Evolutionary conservation across 106 monocot species (phyloP), one percentile per base, ranked within the genome.

Genomic region (Cymbidium sinense): DNA sequence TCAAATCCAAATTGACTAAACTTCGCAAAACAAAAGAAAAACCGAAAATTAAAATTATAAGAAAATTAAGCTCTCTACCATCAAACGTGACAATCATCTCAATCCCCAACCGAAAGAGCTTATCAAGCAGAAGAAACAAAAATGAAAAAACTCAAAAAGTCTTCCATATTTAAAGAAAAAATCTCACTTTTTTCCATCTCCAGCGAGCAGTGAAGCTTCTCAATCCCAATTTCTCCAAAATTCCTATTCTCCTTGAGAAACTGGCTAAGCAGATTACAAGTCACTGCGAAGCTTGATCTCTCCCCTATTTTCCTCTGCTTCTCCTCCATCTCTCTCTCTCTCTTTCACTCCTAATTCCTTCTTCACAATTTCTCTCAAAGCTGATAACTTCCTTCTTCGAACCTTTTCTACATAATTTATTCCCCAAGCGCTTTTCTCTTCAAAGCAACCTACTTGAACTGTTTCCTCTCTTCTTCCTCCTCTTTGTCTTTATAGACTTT

Each of bases 221-320:
- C 58, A 7, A 58, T 58, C 23, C 58, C 58, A 58, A 58, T 21
- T 82, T 70, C 18, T 81, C 86, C 0, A 50, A 79, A 12, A 84
- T 81, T 84, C 8, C 86, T 31, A 29, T 87, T 87, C 79, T 89
- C 82, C 86, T 86, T 95, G 71, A 95, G 70, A 75, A 81, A 89
- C 51, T 88, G 83, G 81, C 89, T 91, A 31, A 95, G 82, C 5
- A 78, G 84, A 70, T 51, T 84, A 43, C 95, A 91, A 34, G 95
- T 88, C n/a, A 81, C 34, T 9, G 87, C 85, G 77, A 95, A 95
- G 47, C 50, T 58, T 20, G 58, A 58, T 58, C 23, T 58, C 23
- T 58, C 58, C 47, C 47, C 47, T 7, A n/a, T 23, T 58, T 23
- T 23, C 52, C 34, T 72, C 27, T 11, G 37, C 43, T 17, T 78